phyloP scores from a whole-genome alignment of 768 basidiomycete genomes.

The Lenzites betulinus region DNA sequence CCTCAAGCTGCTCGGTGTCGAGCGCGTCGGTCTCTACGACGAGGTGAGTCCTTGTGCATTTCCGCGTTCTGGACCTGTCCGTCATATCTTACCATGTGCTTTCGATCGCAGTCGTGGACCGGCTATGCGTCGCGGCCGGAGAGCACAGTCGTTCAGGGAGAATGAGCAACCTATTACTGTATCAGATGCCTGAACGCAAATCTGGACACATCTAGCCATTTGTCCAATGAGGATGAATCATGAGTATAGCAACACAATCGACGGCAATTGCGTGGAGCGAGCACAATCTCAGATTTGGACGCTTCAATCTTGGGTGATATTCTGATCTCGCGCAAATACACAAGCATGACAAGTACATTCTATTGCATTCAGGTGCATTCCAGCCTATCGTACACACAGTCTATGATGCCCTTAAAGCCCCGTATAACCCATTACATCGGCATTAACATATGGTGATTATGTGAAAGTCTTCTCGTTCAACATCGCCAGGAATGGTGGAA shows the following conservation, averaged over 20 bases:
- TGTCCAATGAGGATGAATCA: too few species aligned
- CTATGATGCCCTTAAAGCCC: neutral
- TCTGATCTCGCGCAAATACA: neutral
- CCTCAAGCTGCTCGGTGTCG: slow-evolving; percentile 67
- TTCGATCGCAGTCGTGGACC: slow-evolving; percentile 79
- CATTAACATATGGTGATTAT: neutral
- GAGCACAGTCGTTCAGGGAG: slow-evolving; percentile 67
- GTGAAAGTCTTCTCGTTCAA: slow-evolving; percentile 36
- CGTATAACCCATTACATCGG: neutral
- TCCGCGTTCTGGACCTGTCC: too few species aligned
- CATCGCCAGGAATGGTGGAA: slow-evolving; percentile 74
- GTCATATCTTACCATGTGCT: neutral
- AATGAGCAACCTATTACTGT: neutral
- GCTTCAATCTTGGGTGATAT: too few species aligned
- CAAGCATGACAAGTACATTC: neutral
- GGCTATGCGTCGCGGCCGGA: slow-evolving; percentile 82
- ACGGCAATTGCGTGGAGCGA: too few species aligned
- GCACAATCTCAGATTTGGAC: neutral
- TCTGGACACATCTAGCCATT: too few species aligned
- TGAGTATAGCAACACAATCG: too few species aligned
- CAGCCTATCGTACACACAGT: neutral
- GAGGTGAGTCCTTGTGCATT: slow-evolving; percentile 59
- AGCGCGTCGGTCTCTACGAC: slow-evolving; percentile 78
- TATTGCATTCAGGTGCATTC: neutral
- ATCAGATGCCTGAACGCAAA: neutral